Conservation (phyloP, 495 filamentous ascomycete genomes). For the Parathielavia appendiculata region DNA sequence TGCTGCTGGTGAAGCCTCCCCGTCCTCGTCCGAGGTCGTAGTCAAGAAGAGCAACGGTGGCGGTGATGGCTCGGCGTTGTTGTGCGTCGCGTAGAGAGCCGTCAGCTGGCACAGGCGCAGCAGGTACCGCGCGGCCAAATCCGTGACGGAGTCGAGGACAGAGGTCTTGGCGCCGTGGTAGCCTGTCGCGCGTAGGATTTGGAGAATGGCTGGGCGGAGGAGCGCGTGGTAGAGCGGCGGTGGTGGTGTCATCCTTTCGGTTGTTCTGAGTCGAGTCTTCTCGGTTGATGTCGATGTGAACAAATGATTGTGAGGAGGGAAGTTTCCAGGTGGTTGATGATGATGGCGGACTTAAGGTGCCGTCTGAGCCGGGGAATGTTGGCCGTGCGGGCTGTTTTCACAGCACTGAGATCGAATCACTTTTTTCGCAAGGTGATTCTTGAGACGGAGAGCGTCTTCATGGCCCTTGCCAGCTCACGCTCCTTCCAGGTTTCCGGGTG, state of each 20-base stretch:
- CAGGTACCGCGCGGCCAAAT: slow-evolving; percentile 70
- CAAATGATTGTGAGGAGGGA: background rate
- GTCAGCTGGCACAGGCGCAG: slow-evolving; percentile 60
- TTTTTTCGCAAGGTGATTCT: background rate
- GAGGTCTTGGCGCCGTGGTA: slow-evolving; percentile 70
- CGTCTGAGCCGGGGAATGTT: too few species aligned
- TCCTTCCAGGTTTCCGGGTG: background rate
- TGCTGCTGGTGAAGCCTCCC: background rate
- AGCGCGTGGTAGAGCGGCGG: slow-evolving; percentile 63
- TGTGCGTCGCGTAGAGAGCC: slow-evolving; percentile 51
- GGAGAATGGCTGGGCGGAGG: slow-evolving; percentile 73
- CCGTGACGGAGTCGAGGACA: slow-evolving; percentile 71
- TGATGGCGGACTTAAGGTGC: too few species aligned
- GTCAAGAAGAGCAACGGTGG: background rate
- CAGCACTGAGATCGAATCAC: too few species aligned
- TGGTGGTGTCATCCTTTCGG: slow-evolving; percentile 37
- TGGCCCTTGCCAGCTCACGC: background rate
- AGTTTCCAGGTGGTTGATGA: too few species aligned
- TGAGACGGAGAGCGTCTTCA: background rate
- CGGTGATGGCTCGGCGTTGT: slow-evolving; percentile 26
- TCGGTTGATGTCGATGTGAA: background rate
- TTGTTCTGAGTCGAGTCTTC: background rate
- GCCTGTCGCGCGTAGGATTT: slow-evolving; percentile 81
- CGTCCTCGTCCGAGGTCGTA: background rate
- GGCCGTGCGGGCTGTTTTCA: too few species aligned